A percentile compares a stretch with the other conserved stretches of the same genome.
These are phyloP conservation scores for Pichia sp. DNA, from an alignment of 1,139 yeast species.

Conservation along the genomic window DNA sequence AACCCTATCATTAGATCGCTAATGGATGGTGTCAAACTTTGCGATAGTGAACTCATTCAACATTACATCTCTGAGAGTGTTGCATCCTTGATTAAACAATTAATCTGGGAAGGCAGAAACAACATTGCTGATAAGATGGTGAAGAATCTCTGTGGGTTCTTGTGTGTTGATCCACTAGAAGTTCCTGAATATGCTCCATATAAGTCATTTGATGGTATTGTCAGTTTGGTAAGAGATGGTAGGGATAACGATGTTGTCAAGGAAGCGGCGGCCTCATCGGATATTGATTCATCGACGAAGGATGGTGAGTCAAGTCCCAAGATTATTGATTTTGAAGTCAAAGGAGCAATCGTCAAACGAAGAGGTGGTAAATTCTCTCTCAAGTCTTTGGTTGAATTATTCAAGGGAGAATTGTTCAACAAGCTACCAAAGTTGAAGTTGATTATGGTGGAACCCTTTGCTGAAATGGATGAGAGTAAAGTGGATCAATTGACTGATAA, in stretches of 20 bases:
- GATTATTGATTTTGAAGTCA: constrained; percentile 31
- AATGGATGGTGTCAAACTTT: constrained; percentile 89
- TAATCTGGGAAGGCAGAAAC: constrained; percentile 49
- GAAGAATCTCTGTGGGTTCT: constrained; percentile 84
- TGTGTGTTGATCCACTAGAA: constrained; percentile 93
- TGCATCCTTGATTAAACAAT: constrained; percentile 51
- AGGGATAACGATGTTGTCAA: constrained; percentile 63
- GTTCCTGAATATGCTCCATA: constrained; percentile 88
- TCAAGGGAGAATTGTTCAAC: constrained; percentile 48
- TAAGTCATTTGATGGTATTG: constrained; percentile 48
- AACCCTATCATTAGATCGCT: constrained; percentile 84
- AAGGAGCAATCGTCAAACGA: constrained; percentile 72
- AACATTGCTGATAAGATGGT: constrained; percentile 84
- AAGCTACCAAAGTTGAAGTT: constrained; percentile 63
- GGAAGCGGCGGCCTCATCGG: background rate
- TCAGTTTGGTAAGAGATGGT: constrained; percentile 79
- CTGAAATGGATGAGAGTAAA: constrained; percentile 28
- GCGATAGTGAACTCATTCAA: constrained; percentile 62
- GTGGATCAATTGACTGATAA: constrained; percentile 33
- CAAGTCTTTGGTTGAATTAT: constrained; percentile 45
- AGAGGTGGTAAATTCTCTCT: constrained; percentile 76
- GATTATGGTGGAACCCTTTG: constrained; percentile 63
- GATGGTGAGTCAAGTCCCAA: background rate
- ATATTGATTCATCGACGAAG: background rate
- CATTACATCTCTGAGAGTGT: constrained; percentile 64